phyloP scores from a whole-genome alignment of 2,329 filamentous ascomycete genomes.

The Furcasterigmium furcatum region DNA sequence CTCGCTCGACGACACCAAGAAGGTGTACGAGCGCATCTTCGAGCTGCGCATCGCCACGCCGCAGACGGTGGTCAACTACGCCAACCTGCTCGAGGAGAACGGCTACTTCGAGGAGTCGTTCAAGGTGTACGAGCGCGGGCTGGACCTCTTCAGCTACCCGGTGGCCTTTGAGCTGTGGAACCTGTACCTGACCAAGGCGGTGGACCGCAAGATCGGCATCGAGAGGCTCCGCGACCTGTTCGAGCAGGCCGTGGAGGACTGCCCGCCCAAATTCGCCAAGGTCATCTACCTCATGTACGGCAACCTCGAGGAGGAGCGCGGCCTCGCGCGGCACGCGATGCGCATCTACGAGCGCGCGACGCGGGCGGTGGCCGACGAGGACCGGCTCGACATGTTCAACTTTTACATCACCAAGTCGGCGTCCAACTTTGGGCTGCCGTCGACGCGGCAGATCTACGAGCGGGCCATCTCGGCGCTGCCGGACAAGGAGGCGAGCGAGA shows the following conservation, averaged over 20 bases:
- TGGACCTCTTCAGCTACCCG: slow-evolving; percentile 98
- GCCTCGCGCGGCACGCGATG: slow-evolving; percentile 94
- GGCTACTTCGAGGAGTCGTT: slow-evolving; percentile 97
- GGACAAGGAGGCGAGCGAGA: slow-evolving; percentile 88
- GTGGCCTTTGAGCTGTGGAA: slow-evolving; percentile 99
- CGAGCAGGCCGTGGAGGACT: slow-evolving; percentile 93
- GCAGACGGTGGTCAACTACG: slow-evolving; percentile 97
- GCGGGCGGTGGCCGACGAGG: slow-evolving; percentile 89
- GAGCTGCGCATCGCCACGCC: slow-evolving; percentile 97
- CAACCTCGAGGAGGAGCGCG: slow-evolving; percentile 91
- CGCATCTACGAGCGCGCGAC: slow-evolving; percentile 98
- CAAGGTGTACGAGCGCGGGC: slow-evolving; percentile 92
- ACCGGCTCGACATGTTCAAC: slow-evolving; percentile 96
- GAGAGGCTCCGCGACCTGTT: slow-evolving; percentile 93
- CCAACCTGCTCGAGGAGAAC: slow-evolving; percentile 90
- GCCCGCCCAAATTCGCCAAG: slow-evolving; percentile 94
- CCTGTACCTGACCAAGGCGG: slow-evolving; percentile 93
- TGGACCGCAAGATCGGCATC: slow-evolving; percentile 93
- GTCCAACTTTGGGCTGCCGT: slow-evolving; percentile 94
- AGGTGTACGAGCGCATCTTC: slow-evolving; percentile 96
- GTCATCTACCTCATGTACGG: slow-evolving; percentile 98
- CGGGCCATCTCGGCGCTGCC: slow-evolving; percentile 91
- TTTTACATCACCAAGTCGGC: slow-evolving; percentile 99
- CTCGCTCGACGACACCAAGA: slow-evolving; percentile 85
- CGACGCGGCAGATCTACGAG: slow-evolving; percentile 93